Conservation (phyloP, 495 filamentous ascomycete species). For the Neurospora sp. region DNA sequence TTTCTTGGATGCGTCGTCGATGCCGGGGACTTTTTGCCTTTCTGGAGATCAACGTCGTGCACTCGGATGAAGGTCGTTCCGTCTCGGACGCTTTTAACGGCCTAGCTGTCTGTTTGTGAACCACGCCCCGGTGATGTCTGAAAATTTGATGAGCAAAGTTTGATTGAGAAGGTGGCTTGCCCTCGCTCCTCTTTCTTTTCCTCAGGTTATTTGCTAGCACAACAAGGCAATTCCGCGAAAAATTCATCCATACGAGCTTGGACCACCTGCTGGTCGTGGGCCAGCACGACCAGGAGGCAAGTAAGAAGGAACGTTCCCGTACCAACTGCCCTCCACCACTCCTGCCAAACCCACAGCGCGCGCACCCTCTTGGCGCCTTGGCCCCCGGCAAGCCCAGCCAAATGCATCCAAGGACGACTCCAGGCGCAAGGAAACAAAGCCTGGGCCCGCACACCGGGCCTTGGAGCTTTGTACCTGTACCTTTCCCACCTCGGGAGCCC, state of each 20-base stretch:
- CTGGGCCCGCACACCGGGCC: neutral
- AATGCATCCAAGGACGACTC: neutral
- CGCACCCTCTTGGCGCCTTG: neutral
- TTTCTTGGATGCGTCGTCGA: neutral
- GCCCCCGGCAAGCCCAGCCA: neutral
- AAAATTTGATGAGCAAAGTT: slow-evolving; percentile 1
- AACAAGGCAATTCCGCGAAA: neutral
- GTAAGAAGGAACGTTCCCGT: neutral
- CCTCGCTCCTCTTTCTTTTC: neutral
- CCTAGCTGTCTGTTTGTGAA: neutral
- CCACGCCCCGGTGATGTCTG: neutral
- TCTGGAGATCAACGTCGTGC: neutral
- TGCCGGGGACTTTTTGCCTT: neutral
- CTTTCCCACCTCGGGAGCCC: neutral
- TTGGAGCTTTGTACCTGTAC: neutral
- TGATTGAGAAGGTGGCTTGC: neutral
- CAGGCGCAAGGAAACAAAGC: neutral
- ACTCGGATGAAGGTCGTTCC: neutral
- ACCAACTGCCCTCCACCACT: neutral
- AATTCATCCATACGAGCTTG: neutral
- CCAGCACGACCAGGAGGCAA: neutral
- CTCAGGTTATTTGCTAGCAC: neutral
- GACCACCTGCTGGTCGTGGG: neutral
- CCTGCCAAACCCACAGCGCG: neutral
- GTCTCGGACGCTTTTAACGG: neutral